Base-by-base conservation (phyloP, 179 eudicot genomes). In the Vitellaria paradoxa region DNA sequence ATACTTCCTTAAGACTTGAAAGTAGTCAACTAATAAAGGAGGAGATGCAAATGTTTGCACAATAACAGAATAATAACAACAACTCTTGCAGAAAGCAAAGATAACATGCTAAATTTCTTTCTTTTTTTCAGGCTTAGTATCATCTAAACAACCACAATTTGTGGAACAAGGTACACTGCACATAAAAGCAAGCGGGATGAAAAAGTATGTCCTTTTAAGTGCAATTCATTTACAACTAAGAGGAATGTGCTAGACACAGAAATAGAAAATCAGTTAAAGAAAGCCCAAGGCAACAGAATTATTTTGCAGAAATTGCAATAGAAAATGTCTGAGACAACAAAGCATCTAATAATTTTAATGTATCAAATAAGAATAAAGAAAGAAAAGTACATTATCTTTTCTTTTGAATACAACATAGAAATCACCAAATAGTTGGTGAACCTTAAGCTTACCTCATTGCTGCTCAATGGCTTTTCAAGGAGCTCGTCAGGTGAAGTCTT, bases 401-500 rank as follows among this genome's bases (percentile, higher is more conserved):
- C 14, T 18, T 24, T 62, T 42, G 14, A 30, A 14, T 30, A 53
- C 14, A 68, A 55, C 7, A 68, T 11, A 49, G 24, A 60, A 49
- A 57, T 20, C 18, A 2, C 11, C n/a, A 60, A 72, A 62, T 9
- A 42, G 24, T 18, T 24, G 49, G 46, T 18, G 47, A 71, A 42
- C 42, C 57, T 17, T 30, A 79, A 14, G 71, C 79, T 79, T 77
- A 92, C 98, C 91, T 86, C 87, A 46, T 83, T 83, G 61, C 85
- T 88, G 67, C 85, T 83, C 72, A 81, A 80, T 47, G 89, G 88
- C 64, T 74, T 70, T 78, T 79, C 73, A 65, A 80, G 80, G 70
- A 23, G 79, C 70, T 87, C 91, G 66, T 85, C 86, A 18, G 86
- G 74, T 40, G 84, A 66, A 75, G 76, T 74, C 70, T 74, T 74